A percentile compares a stretch with the other conserved stretches of the same genome.
phyloP scores from a whole-genome alignment of 495 filamentous ascomycete species.

The Tuber microsphaerosporum region DNA sequence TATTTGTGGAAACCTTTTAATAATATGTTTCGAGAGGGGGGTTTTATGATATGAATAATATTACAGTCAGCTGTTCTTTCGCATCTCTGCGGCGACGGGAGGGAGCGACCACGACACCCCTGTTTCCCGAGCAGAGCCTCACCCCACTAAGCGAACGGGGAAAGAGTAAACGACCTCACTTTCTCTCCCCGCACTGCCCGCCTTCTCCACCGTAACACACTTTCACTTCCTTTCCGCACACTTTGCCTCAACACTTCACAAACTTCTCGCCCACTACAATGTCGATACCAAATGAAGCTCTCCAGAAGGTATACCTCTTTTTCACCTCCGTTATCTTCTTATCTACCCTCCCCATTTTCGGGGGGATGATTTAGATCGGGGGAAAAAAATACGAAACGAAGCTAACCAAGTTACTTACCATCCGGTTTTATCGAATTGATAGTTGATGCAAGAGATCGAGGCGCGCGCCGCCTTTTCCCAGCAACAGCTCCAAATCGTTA shows the following conservation, averaged over 20 bases:
- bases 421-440: not conserved
- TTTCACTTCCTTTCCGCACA: not conserved
- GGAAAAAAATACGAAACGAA: constrained; percentile 14
- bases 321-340: not conserved
- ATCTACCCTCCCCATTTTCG: not conserved
- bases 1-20: not conserved
- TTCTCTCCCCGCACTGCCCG: constrained; percentile 1
- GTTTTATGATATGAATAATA: not conserved
- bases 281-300: constrained; percentile 92
- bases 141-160: not conserved
- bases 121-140: constrained; percentile 5
- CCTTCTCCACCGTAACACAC: not conserved
- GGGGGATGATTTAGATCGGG: not conserved
- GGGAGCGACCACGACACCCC: not conserved
- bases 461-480: constrained; percentile 76
- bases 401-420: constrained; percentile 7
- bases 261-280: constrained; percentile 53
- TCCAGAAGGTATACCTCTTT: constrained; percentile 67
- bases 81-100: not conserved
- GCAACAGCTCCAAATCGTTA: constrained; percentile 83
- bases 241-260: not conserved
- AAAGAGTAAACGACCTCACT: not conserved
- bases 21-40: not conserved
- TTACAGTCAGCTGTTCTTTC: not conserved
- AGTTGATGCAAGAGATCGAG: constrained; percentile 94